A percentile compares a stretch with the other conserved stretches of the same genome.
phyloP scores from a whole-genome alignment of 2,329 filamentous ascomycete genomes.

The Ophiostoma perfectum region DNA sequence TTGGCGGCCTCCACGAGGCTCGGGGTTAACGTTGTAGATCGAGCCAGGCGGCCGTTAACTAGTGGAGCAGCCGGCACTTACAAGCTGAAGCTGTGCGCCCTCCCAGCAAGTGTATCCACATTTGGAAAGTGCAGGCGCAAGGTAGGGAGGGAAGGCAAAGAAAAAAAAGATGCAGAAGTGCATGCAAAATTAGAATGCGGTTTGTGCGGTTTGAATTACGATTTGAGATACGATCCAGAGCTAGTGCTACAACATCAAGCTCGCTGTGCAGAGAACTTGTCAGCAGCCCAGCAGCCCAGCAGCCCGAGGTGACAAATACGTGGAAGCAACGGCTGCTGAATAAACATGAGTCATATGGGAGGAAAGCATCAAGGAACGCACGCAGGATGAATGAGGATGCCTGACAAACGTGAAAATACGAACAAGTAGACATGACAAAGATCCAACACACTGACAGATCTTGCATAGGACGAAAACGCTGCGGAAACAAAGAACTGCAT shows the following conservation, averaged over 20 bases:
- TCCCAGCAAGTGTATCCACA: background rate
- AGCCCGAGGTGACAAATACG: too few relatives aligned
- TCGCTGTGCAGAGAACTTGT: too few relatives aligned
- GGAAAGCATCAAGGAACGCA: too few relatives aligned
- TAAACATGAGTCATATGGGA: too few relatives aligned
- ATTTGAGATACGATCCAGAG: too few relatives aligned
- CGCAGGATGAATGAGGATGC: background rate
- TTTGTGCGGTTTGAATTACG: too few relatives aligned
- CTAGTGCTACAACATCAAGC: too few relatives aligned
- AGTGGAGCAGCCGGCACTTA: constrained; percentile 11
- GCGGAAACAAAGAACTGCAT: background rate
- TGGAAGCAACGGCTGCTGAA: too few relatives aligned
- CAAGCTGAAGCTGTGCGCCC: constrained; percentile 13
- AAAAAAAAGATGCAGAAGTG: background rate
- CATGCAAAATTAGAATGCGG: background rate
- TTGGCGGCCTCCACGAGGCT: constrained; percentile 15
- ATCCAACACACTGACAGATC: background rate
- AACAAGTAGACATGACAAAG: background rate
- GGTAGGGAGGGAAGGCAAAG: background rate
- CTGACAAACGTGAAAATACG: background rate
- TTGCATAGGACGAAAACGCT: background rate
- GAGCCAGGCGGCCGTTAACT: background rate
- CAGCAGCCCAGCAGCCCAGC: too few relatives aligned
- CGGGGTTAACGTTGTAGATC: constrained; percentile 12
- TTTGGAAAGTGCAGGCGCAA: constrained; percentile 16